These are phyloP conservation scores for Fonsecaea monophora DNA, from an alignment of 2,329 filamentous ascomycete genomes.

Conservation along the genomic window DNA sequence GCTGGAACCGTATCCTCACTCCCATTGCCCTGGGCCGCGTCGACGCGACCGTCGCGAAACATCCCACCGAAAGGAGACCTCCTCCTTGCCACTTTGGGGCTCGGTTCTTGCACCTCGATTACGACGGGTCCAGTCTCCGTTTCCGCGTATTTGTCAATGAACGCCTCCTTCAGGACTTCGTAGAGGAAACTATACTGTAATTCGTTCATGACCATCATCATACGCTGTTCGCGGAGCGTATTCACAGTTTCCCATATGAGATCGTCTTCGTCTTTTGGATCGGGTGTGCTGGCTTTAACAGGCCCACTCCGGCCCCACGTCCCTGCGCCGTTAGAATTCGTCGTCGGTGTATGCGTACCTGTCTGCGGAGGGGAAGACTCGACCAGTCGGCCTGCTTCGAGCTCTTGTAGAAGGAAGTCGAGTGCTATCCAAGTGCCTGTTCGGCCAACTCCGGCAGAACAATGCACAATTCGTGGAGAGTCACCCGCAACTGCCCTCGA, in stretches of 20 bases:
- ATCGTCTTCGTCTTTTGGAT: constrained; percentile 61
- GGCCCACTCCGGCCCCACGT: constrained; percentile 37
- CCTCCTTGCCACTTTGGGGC: constrained; percentile 35
- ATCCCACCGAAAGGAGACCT: constrained; percentile 28
- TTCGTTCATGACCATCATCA: constrained; percentile 94
- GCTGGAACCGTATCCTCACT: constrained; percentile 32
- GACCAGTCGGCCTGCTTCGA: constrained; percentile 74
- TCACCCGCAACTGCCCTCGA: constrained; percentile 54
- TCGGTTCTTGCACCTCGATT: constrained; percentile 33
- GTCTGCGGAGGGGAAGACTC: constrained; percentile 28
- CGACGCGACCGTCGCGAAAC: constrained; percentile 18
- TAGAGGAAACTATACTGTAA: constrained; percentile 88
- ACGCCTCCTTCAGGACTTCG: constrained; percentile 77
- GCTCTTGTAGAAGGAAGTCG: constrained; percentile 86
- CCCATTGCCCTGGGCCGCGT: constrained; percentile 14
- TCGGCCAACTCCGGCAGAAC: constrained; percentile 90
- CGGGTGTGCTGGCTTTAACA: constrained; percentile 44
- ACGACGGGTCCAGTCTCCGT: constrained; percentile 35
- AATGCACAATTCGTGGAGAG: constrained; percentile 83
- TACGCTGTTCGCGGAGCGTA: constrained; percentile 80
- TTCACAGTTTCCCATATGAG: constrained; percentile 81
- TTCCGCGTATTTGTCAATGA: constrained; percentile 67
- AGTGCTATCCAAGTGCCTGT: constrained; percentile 95
- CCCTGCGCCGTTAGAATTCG: constrained; percentile 26
- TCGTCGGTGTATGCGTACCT: constrained; percentile 3